phyloP scores from a whole-genome alignment of 805 yeast genomes.

The Candida suzukii region DNA sequence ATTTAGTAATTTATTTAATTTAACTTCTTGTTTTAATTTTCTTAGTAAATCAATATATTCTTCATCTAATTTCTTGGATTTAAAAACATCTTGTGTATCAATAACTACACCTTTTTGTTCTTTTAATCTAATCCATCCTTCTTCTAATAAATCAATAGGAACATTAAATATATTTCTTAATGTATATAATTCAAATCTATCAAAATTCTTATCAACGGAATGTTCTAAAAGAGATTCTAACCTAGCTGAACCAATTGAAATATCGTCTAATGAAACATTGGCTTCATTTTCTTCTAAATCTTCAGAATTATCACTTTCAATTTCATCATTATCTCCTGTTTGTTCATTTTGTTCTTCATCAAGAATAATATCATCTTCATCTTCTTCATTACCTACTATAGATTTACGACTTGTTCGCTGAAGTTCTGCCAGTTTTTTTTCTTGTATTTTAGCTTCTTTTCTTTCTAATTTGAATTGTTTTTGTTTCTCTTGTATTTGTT shows the following conservation, averaged over 20 bases:
- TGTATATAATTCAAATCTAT: slow-evolving; percentile 76
- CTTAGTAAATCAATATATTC: slow-evolving; percentile 24
- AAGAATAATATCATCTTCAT: slow-evolving; percentile 21
- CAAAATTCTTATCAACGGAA: slow-evolving; percentile 75
- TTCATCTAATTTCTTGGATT: slow-evolving; percentile 11
- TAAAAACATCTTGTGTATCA: slow-evolving; percentile 9
- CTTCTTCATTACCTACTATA: slow-evolving; percentile 12
- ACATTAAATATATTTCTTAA: slow-evolving; percentile 68
- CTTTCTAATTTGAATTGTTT: slow-evolving; percentile 2
- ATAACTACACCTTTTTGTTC: slow-evolving; percentile 56
- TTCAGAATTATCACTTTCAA: not conserved
- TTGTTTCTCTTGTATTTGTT: slow-evolving; percentile 18
- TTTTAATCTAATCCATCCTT: slow-evolving; percentile 59
- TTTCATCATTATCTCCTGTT: not conserved
- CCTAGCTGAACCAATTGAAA: slow-evolving; percentile 72
- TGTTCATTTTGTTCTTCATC: slow-evolving; percentile 14
- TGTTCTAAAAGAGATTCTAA: slow-evolving; percentile 71
- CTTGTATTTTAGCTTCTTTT: slow-evolving; percentile 3
- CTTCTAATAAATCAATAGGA: slow-evolving; percentile 56
- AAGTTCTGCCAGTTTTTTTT: slow-evolving; percentile 1
- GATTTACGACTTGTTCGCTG: no score
- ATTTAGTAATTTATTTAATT: slow-evolving; percentile 33
- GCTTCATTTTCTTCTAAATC: not conserved
- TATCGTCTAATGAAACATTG: slow-evolving; percentile 31
- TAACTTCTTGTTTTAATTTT: slow-evolving; percentile 36